phyloP scores from a whole-genome alignment of 2,329 filamentous ascomycete genomes.

The Sordariomycetes sp. region DNA sequence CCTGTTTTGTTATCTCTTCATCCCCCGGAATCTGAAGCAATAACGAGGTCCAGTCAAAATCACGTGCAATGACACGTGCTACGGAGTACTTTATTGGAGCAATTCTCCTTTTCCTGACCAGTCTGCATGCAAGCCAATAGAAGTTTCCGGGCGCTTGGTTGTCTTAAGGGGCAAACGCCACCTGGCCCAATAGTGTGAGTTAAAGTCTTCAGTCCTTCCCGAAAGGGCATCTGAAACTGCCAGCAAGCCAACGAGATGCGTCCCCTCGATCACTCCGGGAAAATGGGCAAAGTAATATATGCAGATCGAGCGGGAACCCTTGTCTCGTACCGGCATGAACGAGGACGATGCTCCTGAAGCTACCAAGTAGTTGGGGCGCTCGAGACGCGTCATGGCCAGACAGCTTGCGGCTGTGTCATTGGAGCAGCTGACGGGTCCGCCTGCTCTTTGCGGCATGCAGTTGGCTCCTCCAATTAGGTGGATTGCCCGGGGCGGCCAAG shows the following conservation, averaged over 20 bases:
- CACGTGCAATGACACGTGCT: no score
- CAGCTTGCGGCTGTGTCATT: not conserved
- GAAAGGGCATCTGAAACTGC: not conserved
- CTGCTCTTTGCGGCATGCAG: not conserved
- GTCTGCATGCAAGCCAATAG: not conserved
- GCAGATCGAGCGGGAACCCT: no score
- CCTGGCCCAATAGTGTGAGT: not conserved
- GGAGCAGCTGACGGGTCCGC: not conserved
- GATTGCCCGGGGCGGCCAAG: not conserved
- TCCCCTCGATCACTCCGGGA: not conserved
- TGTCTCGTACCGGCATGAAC: no score
- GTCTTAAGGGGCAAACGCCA: not conserved
- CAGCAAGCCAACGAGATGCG: not conserved
- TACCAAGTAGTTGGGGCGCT: not conserved
- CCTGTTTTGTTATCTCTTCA: no score
- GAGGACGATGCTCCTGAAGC: not conserved
- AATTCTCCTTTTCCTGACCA: not conserved
- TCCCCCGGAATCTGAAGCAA: no score
- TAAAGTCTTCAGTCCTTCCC: not conserved
- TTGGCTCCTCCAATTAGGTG: not conserved
- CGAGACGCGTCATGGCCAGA: not conserved
- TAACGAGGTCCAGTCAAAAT: no score
- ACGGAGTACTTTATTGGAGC: no score
- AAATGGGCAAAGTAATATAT: no score
- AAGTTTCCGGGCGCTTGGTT: not conserved